Conservation (phyloP, 2,329 filamentous ascomycete genomes). For the Aspergillus melleus region DNA sequence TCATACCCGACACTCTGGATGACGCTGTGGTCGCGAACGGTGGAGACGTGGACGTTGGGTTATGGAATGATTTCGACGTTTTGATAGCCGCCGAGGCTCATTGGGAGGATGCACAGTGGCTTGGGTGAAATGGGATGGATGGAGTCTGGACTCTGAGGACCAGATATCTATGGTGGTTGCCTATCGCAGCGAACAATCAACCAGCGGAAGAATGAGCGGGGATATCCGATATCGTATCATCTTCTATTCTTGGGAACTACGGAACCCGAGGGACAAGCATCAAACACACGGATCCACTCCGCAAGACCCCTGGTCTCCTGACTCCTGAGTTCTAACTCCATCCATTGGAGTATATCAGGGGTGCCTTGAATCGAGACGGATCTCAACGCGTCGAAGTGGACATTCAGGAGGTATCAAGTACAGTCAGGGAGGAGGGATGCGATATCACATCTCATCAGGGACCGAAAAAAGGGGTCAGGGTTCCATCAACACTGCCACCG, state of each 20-base stretch:
- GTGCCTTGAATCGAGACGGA: background rate
- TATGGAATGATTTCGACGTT: slow-evolving; percentile 41
- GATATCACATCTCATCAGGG: background rate
- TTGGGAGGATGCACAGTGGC: background rate
- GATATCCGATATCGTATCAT: background rate
- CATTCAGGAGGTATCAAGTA: background rate
- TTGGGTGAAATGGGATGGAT: background rate
- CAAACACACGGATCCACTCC: too few relatives aligned
- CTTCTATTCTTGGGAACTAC: too few relatives aligned
- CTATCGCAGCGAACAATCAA: too few relatives aligned
- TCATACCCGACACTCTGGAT: background rate
- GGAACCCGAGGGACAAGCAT: too few relatives aligned
- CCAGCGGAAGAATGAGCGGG: too few relatives aligned
- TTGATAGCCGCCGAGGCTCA: slow-evolving; percentile 31
- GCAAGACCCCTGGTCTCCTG: background rate
- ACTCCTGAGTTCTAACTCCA: background rate
- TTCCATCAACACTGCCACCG: background rate
- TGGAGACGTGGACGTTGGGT: slow-evolving; percentile 3
- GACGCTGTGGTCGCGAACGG: background rate
- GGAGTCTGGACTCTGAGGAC: too few relatives aligned
- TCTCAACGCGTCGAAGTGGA: background rate
- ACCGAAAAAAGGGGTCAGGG: background rate
- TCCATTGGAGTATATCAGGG: too few relatives aligned
- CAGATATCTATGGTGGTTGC: too few relatives aligned
- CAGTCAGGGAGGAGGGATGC: background rate